Evolutionary conservation across 257 asterid genomes (phyloP).

Genomic region (Schizonepeta tenuifolia): DNA sequence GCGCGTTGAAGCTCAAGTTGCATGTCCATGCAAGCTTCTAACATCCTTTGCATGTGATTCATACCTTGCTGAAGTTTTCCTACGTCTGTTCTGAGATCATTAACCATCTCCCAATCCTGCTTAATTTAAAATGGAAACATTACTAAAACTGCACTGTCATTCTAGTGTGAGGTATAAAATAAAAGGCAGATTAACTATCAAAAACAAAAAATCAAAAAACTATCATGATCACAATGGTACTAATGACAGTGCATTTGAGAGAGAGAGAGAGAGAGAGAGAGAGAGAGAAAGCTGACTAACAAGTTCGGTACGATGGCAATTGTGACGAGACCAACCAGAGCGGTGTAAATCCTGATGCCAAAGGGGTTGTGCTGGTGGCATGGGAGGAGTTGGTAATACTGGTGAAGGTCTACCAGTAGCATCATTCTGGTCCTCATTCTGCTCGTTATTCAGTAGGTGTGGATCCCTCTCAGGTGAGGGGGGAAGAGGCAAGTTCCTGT

Average conservation of each 20-base stretch:
- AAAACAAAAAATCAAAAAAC: background rate
- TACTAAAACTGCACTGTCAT: background rate
- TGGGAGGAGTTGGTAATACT: constrained; percentile 74
- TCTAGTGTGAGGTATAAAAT: background rate
- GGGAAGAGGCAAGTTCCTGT: constrained; percentile 68
- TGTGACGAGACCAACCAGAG: constrained; percentile 76
- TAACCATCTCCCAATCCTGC: constrained; percentile 86
- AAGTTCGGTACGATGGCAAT: constrained; percentile 70
- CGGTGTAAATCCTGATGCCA: constrained; percentile 83
- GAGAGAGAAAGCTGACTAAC: constrained; percentile 64
- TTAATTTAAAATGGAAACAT: background rate
- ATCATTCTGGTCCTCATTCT: constrained; percentile 57
- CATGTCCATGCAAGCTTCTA: constrained; percentile 72
- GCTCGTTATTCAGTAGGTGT: constrained; percentile 57
- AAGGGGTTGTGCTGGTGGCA: constrained; percentile 81
- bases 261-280: too few species aligned
- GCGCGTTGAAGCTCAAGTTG: background rate
- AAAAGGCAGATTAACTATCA: background rate
- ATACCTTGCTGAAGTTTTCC: constrained; percentile 91
- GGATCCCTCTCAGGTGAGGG: constrained; percentile 62
- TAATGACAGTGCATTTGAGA: constrained; percentile 4
- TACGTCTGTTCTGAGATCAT: constrained; percentile 82
- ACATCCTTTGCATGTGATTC: constrained; percentile 96
- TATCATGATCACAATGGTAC: constrained; percentile 2
- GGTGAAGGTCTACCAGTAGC: constrained; percentile 58